Evolutionary conservation across 192 early-diverging fungal species (phyloP).

Genomic region (Umbelopsis sp.): DNA sequence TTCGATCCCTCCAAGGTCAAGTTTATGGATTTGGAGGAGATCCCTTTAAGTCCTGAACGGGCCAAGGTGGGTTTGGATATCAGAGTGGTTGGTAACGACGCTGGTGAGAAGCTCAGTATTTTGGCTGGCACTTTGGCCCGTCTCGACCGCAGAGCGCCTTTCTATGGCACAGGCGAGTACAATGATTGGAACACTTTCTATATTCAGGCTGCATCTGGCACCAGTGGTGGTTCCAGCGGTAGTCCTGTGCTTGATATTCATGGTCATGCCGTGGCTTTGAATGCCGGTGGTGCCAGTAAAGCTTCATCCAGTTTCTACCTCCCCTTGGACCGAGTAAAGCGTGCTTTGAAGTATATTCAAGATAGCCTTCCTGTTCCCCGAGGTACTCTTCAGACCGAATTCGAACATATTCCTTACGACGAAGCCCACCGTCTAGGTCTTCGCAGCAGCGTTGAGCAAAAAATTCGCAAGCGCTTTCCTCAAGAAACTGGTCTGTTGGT

Average conservation of each 20-base stretch:
- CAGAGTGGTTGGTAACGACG: constrained; percentile 78
- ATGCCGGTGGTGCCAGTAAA: constrained; percentile 67
- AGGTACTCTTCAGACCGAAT: constrained; percentile 74
- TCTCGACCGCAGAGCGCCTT: constrained; percentile 70
- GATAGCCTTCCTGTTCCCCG: constrained; percentile 56
- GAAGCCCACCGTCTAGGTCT: constrained; percentile 70
- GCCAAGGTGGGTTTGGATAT: constrained; percentile 77
- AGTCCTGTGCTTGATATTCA: constrained; percentile 72
- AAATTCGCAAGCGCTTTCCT: constrained; percentile 58
- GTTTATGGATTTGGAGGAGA: constrained; percentile 65
- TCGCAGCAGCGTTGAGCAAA: constrained; percentile 58
- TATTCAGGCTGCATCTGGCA: constrained; percentile 65
- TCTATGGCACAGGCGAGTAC: constrained; percentile 68
- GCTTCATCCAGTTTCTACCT: constrained; percentile 70
- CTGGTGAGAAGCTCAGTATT: constrained; percentile 80
- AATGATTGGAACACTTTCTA: constrained; percentile 84
- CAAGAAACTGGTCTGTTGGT: constrained; percentile 67
- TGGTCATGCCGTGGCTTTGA: constrained; percentile 73
- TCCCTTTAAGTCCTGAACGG: constrained; percentile 64
- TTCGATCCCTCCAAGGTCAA: constrained; percentile 69
- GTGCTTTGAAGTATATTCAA: constrained; percentile 60
- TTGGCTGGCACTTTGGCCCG: constrained; percentile 73
- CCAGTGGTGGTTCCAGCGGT: constrained; percentile 73
- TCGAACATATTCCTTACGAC: constrained; percentile 69
- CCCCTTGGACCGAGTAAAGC: constrained; percentile 68